Conservation (phyloP, 2,329 filamentous ascomycete species). For the Aureobasidium leucospermi region DNA sequence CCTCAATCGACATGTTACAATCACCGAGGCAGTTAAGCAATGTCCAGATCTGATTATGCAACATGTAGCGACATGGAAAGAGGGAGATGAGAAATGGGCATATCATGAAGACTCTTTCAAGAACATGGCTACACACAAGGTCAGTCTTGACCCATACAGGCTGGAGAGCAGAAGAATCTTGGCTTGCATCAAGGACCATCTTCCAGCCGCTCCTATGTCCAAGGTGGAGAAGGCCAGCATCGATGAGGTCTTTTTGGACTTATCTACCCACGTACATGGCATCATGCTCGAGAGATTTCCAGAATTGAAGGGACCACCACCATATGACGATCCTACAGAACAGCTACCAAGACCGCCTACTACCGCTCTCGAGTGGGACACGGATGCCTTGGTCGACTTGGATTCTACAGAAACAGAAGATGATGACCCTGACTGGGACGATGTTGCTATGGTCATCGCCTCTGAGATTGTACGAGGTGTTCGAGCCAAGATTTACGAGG, state of each 20-base stretch:
- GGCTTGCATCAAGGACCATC: conserved; percentile 63
- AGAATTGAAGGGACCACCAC: conserved; percentile 59
- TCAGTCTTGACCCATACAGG: conserved; percentile 87
- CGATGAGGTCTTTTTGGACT: conserved; percentile 90
- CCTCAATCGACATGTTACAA: conserved; percentile 69
- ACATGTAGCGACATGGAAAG: conserved; percentile 91
- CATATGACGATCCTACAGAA: conserved; percentile 66
- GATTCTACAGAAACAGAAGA: conserved; percentile 65
- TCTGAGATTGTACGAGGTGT: conserved; percentile 81
- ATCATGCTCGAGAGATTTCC: conserved; percentile 70
- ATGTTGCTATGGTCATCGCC: conserved; percentile 77
- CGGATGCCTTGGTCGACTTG: conserved; percentile 74
- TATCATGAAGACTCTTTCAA: conserved; percentile 75
- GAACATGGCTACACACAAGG: conserved; percentile 83
- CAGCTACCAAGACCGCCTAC: conserved; percentile 64
- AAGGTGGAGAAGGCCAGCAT: conserved; percentile 88
- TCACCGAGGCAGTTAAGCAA: conserved; percentile 74
- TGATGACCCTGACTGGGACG: conserved; percentile 90
- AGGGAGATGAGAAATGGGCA: conserved; percentile 85
- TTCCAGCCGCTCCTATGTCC: conserved; percentile 57
- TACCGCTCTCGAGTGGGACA: conserved; percentile 72
- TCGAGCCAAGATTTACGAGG: conserved; percentile 58
- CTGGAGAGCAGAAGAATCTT: conserved; percentile 78
- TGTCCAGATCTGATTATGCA: conserved; percentile 80
- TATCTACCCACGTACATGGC: conserved; percentile 75